Evolutionary conservation across 2,329 filamentous ascomycete genomes (phyloP).

Genomic region (Cadophora malorum): DNA sequence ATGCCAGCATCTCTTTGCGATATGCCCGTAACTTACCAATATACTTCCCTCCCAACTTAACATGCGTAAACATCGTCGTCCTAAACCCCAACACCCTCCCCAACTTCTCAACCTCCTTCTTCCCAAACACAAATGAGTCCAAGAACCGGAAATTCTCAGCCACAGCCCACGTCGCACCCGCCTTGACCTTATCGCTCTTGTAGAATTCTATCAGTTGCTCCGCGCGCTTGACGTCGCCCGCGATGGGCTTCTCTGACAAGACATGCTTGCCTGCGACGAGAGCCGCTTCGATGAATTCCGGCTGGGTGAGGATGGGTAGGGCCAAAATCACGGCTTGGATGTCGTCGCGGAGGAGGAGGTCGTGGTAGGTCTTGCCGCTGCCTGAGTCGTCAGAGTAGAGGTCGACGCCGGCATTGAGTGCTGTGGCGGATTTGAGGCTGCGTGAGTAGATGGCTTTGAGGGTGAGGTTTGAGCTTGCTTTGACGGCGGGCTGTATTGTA

Average conservation of each 20-base stretch:
- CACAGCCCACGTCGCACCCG: conserved; percentile 58
- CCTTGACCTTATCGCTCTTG: conserved; percentile 45
- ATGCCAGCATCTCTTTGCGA: neutral
- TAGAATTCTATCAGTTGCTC: conserved; percentile 57
- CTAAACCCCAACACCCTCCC: conserved; percentile 63
- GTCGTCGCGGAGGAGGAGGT: conserved; percentile 43
- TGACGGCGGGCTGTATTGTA: conserved; percentile 61
- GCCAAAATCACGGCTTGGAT: conserved; percentile 49
- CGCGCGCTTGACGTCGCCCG: conserved; percentile 55
- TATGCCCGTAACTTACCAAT: conserved; percentile 40
- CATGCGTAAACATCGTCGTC: conserved; percentile 52
- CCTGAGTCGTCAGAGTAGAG: conserved; percentile 45
- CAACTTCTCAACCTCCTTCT: conserved; percentile 55
- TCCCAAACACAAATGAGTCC: conserved; percentile 59
- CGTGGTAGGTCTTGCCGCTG: conserved; percentile 51
- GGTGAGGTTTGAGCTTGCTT: conserved; percentile 54
- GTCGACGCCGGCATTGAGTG: conserved; percentile 50
- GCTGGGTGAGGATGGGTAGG: conserved; percentile 57
- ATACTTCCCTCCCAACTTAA: conserved; percentile 56
- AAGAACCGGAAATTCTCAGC: conserved; percentile 78
- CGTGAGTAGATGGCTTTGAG: conserved; percentile 57
- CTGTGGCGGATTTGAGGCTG: conserved; percentile 43
- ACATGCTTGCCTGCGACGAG: conserved; percentile 60
- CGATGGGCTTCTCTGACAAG: conserved; percentile 60
- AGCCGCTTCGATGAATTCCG: conserved; percentile 55